Conservation (phyloP, 495 filamentous ascomycete species). For the Aspergillus biplanus region DNA sequence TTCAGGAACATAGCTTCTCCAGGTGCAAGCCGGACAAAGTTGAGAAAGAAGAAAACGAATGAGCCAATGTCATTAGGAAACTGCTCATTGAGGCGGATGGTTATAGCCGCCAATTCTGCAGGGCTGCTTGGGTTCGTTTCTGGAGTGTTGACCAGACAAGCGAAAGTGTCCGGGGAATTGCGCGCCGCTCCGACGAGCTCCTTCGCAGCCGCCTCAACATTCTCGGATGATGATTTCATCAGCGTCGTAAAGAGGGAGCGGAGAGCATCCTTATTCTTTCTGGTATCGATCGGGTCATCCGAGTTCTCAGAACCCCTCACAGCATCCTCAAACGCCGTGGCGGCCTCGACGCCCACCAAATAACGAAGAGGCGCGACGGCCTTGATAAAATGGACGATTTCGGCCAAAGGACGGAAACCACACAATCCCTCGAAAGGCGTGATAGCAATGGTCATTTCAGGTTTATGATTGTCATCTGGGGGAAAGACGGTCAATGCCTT, state of each 20-base stretch:
- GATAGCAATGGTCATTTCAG: slow-evolving; percentile 97
- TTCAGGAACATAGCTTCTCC: slow-evolving; percentile 96
- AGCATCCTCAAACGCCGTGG: slow-evolving; percentile 67
- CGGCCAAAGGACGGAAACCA: slow-evolving; percentile 84
- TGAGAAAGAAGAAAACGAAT: slow-evolving; percentile 81
- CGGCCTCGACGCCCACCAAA: slow-evolving; percentile 71
- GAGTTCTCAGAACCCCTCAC: slow-evolving; percentile 68
- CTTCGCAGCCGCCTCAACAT: slow-evolving; percentile 64
- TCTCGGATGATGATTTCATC: slow-evolving; percentile 73
- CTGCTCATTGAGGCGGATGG: slow-evolving; percentile 72
- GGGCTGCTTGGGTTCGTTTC: slow-evolving; percentile 44
- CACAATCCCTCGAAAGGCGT: slow-evolving; percentile 95
- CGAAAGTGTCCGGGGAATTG: slow-evolving; percentile 45
- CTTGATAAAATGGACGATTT: slow-evolving; percentile 85
- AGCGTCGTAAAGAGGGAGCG: slow-evolving; percentile 72
- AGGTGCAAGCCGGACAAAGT: slow-evolving; percentile 76
- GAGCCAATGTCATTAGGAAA: slow-evolving; percentile 78
- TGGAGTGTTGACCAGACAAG: slow-evolving; percentile 36
- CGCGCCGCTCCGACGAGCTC: slow-evolving; percentile 74
- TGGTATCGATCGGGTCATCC: slow-evolving; percentile 56
- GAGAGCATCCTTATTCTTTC: slow-evolving; percentile 79
- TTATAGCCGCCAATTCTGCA: slow-evolving; percentile 71
- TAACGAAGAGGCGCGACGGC: slow-evolving; percentile 72
- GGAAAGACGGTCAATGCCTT: not conserved
- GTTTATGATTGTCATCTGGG: slow-evolving; percentile 96